A percentile compares a stretch with the other conserved stretches of the same genome.
Conservation (phyloP, 345 rosid species). For the Triadica sebifera region DNA sequence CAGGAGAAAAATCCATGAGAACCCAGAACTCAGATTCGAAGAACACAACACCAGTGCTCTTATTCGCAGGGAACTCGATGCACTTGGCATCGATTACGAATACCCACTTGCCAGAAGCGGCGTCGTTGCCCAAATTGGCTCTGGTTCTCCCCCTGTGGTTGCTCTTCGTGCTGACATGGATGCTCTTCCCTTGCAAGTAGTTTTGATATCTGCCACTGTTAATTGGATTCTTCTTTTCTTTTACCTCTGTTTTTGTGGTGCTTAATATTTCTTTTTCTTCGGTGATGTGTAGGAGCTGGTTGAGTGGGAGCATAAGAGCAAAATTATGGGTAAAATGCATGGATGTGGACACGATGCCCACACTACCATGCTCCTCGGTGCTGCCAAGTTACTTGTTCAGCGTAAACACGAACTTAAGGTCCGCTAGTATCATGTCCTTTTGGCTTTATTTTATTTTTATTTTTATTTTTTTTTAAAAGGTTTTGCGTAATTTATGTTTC, state of each 20-base stretch:
- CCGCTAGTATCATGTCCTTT: conserved; percentile 16
- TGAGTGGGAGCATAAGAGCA: conserved; percentile 86
- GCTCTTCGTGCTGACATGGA: conserved; percentile 94
- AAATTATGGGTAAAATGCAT: conserved; percentile 76
- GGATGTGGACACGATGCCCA: conserved; percentile 87
- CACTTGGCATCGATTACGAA: conserved; percentile 50
- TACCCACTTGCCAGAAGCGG: conserved; percentile 76
- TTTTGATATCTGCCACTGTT: background rate
- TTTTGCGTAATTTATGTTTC: too few species aligned
- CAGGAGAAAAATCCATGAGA: conserved; percentile 75
- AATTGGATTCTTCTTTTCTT: background rate
- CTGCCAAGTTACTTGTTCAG: conserved; percentile 77
- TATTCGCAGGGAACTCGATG: conserved; percentile 58
- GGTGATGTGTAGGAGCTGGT: conserved; percentile 58
- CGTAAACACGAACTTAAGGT: conserved; percentile 65
- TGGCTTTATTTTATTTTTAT: too few species aligned
- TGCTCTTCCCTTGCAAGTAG: conserved; percentile 66
- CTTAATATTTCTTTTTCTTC: background rate
- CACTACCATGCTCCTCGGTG: conserved; percentile 87
- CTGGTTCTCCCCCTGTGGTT: conserved; percentile 65
- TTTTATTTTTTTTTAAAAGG: too few species aligned
- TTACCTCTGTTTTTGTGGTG: background rate
- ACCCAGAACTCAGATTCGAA: conserved; percentile 75
- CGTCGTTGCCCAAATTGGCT: conserved; percentile 63
- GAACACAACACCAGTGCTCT: conserved; percentile 73